Evolutionary conservation across 78 protist species (phyloP).

Genomic region (Isochrysis galbana): DNA sequence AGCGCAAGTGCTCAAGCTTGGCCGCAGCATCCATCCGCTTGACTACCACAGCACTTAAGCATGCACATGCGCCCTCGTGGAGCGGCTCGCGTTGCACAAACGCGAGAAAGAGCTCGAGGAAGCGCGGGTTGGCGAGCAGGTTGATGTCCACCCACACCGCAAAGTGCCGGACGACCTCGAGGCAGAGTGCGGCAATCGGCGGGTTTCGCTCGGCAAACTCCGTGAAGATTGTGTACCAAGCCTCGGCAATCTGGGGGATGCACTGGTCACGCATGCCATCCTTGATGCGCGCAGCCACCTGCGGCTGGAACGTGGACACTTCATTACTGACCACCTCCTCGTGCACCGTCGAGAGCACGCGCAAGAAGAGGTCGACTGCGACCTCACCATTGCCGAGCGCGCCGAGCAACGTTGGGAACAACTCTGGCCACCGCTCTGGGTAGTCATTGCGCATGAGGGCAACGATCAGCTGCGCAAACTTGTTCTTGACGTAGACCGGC

Average conservation of each 20-base stretch:
- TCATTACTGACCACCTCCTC: background rate
- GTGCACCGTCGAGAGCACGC: conserved; percentile 4
- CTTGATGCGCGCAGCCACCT: background rate
- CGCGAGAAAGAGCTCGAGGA: background rate
- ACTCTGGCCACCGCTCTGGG: background rate
- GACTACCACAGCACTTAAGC: background rate
- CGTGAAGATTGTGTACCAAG: background rate
- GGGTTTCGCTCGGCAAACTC: background rate
- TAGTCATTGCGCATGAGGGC: background rate
- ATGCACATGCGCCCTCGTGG: conserved; percentile 1
- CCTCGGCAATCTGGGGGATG: background rate
- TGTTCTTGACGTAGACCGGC: background rate
- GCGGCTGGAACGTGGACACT: background rate
- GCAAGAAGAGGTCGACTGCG: conserved; percentile 29
- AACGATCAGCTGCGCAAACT: conserved; percentile 27
- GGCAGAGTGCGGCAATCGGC: background rate
- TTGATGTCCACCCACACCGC: background rate
- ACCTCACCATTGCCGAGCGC: background rate
- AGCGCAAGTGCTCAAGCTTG: background rate
- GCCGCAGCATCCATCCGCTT: background rate
- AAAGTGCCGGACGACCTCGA: background rate
- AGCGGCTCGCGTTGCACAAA: background rate
- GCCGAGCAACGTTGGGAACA: background rate
- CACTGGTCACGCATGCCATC: conserved; percentile 20
- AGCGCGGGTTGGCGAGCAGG: background rate